Percentiles rank a stretch among this genome's conserved stretches.
phyloP scores from a whole-genome alignment of 805 yeast species.

The Ascoidea rubescens region DNA sequence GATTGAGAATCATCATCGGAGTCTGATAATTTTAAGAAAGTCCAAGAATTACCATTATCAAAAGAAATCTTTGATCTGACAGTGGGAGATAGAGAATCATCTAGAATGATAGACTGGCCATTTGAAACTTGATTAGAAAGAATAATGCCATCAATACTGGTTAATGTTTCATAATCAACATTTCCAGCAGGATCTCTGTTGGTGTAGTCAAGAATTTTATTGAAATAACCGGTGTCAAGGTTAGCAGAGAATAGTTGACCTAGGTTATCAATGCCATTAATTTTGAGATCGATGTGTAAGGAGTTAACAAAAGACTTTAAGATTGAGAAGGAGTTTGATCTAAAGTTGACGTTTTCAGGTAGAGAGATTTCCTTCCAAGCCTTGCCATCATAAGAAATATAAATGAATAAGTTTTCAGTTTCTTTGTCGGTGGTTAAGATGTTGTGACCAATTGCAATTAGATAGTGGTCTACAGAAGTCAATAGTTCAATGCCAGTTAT shows the following conservation, averaged over 20 bases:
- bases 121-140: conserved; percentile 24
- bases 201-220: conserved; percentile 24
- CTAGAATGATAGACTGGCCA: conserved; percentile 11
- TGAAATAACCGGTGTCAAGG: conserved; percentile 23
- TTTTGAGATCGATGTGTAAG: not conserved
- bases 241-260: conserved; percentile 2
- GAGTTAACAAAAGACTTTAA: conserved; percentile 1
- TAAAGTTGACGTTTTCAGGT: too few relatives aligned
- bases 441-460: too few relatives aligned
- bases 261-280: too few relatives aligned
- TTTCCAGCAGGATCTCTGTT: conserved; percentile 17
- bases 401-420: too few relatives aligned
- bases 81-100: conserved; percentile 8
- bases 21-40: conserved; percentile 11
- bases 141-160: conserved; percentile 47
- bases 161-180: conserved; percentile 25
- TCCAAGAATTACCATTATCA: conserved; percentile 24
- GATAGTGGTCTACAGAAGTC: too few relatives aligned
- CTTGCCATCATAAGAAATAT: too few relatives aligned
- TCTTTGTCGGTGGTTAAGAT: too few relatives aligned
- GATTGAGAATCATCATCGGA: conserved; percentile 15
- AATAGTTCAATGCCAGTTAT: too few relatives aligned
- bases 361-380: too few relatives aligned
- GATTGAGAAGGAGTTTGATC: not conserved
- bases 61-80: conserved; percentile 20